These are phyloP conservation scores for Suhomyces sp. DNA, from an alignment of 805 yeast species.

Conservation along the genomic window DNA sequence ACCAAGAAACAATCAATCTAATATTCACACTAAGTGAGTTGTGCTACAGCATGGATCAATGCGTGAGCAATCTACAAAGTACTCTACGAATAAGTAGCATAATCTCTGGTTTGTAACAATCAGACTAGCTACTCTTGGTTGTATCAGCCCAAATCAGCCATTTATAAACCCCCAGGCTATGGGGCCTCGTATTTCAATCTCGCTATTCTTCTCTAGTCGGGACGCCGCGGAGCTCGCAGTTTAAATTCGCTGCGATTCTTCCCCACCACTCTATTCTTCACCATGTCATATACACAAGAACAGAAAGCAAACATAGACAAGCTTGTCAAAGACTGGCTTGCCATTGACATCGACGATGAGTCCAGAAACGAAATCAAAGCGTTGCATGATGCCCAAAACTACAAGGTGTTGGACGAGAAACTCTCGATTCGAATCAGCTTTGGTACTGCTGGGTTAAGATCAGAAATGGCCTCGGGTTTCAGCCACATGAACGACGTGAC, in stretches of 20 bases:
- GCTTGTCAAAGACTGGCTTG: slow-evolving; percentile 35
- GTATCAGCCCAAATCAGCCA: no score
- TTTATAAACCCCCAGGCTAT: no score
- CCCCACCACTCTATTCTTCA: neutral
- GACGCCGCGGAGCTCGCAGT: neutral
- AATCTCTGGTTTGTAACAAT: no score
- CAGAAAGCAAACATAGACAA: slow-evolving; percentile 11
- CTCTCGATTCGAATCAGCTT: slow-evolving; percentile 65
- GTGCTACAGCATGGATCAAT: no score
- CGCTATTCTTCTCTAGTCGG: neutral
- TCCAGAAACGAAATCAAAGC: slow-evolving; percentile 56
- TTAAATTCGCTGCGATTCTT: neutral
- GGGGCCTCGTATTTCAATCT: no score
- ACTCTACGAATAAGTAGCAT: no score
- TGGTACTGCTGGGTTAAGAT: slow-evolving; percentile 92
- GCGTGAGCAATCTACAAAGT: no score
- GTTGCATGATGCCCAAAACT: slow-evolving; percentile 38
- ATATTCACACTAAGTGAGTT: no score
- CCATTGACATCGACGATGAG: slow-evolving; percentile 34
- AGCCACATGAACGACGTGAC: slow-evolving; percentile 86
- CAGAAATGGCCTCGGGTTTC: slow-evolving; percentile 89
- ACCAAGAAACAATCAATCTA: no score
- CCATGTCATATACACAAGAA: neutral
- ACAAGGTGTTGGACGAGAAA: slow-evolving; percentile 47
- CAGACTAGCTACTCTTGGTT: no score